Evolutionary conservation across 352 stramenopile species (phyloP), one percentile per base, ranked within the genome.

Genomic region (Pythium plurisporium): DNA sequence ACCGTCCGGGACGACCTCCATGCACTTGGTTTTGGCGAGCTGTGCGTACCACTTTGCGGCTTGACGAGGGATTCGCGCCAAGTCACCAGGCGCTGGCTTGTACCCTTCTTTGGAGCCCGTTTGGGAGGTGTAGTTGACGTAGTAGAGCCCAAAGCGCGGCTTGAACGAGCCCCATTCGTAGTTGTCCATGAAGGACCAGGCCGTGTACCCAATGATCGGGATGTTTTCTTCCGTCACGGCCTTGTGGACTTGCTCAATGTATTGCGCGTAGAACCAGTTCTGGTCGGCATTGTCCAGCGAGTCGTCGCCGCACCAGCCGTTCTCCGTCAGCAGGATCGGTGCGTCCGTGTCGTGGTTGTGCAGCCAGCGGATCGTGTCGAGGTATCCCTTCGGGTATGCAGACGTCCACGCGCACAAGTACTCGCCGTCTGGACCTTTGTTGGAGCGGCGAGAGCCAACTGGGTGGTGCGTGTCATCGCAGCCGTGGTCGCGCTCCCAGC

Each of bases 121-220:
- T 9, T 59, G 34, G 27, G 59, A 44, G 17, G 74, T 72, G 44
- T 72, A 86, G 44, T 89, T 76, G 43, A 88, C 75, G 68, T 83
- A 86, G 63, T 76, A 89, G 37, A 88, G 66, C 1, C 78, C 78
- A 51, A 88, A 88, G 23, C 75, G 75, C 12, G 78, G 75, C 22
- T 71, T 67, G 62, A 79, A 89, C 17, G 78, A 87, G 0, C 89
- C 77, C 92, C 91, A 98, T 67, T 98, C 94, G 65, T 96, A 98
- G 59, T 98, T 98, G 64, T 98, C 90, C 49, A 98, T 65, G 43
- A 99, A 86, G 36, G 74, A 92, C 94, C 92, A 98, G 7, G 82
- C 88, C 67, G 91, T 98, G 72, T 97, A 98, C 12, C 89, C 93
- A 47, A 86, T 72, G 30, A 98, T 62, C 22, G 79, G 70, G 34